Percentiles rank a stretch among this genome's conserved stretches.
Conservation (phyloP, 257 asterid genomes). For the Solanum infundibuliforme region DNA sequence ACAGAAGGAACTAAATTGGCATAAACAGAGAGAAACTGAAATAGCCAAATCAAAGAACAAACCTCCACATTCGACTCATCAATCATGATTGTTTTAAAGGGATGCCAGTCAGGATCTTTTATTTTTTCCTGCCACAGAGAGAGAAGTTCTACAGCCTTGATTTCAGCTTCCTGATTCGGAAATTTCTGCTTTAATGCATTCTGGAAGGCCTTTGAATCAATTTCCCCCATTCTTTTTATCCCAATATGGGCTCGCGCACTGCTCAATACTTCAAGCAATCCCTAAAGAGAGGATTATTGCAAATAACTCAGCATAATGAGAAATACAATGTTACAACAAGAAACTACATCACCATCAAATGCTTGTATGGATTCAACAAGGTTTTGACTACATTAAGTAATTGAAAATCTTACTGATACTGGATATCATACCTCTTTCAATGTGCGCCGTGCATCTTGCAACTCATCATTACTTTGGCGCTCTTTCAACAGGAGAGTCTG, state of each 20-base stretch:
- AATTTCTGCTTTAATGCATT: constrained; percentile 39
- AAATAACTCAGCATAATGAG: not conserved
- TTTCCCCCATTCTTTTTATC: constrained; percentile 72
- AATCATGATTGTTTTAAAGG: constrained; percentile 32
- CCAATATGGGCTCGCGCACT: constrained; percentile 47
- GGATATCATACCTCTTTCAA: constrained; percentile 8
- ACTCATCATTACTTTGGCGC: constrained; percentile 25
- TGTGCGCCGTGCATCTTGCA: constrained; percentile 24
- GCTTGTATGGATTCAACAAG: not conserved
- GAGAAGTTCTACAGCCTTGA: constrained; percentile 40
- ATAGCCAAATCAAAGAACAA: not conserved
- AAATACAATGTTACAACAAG: not conserved
- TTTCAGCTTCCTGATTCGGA: constrained; percentile 40
- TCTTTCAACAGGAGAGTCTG: constrained; percentile 15
- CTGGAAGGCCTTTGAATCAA: constrained; percentile 51
- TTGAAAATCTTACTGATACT: not conserved
- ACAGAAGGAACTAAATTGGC: not conserved
- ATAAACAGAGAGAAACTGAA: not conserved
- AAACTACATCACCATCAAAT: not conserved
- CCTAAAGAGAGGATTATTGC: constrained; percentile 21
- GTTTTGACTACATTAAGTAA: not conserved
- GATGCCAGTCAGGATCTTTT: constrained; percentile 56
- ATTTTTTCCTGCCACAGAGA: constrained; percentile 66
- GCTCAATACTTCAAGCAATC: constrained; percentile 32
- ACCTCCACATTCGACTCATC: constrained; percentile 37